These are phyloP conservation scores for Gnaphalium uliginosum DNA, from an alignment of 129 eudicot genomes.

Conservation along the genomic window DNA sequence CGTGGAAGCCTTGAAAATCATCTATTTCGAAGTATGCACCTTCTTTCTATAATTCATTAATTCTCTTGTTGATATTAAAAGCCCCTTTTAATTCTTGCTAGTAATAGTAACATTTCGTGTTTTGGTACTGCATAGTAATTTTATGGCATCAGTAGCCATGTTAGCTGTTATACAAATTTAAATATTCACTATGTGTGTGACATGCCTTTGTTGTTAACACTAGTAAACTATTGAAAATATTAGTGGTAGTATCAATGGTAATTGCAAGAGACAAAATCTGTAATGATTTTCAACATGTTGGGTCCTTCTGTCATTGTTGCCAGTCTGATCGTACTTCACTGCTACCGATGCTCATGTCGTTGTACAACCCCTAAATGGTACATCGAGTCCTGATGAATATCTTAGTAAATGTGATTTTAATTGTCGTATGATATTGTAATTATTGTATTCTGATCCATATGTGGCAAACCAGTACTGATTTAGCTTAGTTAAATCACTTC, in stretches of 20 bases:
- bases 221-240: neutral
- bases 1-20: slow-evolving; percentile 98
- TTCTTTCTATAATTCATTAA: slow-evolving; percentile 22
- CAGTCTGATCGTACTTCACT: too few species aligned
- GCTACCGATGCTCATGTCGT: neutral
- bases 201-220: neutral
- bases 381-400: neutral
- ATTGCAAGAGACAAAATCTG: neutral
- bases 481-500: neutral
- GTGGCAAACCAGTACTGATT: slow-evolving; percentile 7
- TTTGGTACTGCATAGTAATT: slow-evolving; percentile 13
- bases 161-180: neutral
- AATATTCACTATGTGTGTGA: neutral
- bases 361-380: slow-evolving; percentile 13
- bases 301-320: too few species aligned
- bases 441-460: neutral
- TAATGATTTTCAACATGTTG: too few species aligned
- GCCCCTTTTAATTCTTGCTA: neutral
- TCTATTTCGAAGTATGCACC: slow-evolving; percentile 80
- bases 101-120: slow-evolving; percentile 5
- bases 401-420: neutral
- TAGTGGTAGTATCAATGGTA: neutral
- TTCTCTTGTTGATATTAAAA: neutral
- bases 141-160: neutral
- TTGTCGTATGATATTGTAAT: slow-evolving; percentile 15